phyloP scores from a whole-genome alignment of 768 basidiomycete genomes.

The Saitozyma sp. region DNA sequence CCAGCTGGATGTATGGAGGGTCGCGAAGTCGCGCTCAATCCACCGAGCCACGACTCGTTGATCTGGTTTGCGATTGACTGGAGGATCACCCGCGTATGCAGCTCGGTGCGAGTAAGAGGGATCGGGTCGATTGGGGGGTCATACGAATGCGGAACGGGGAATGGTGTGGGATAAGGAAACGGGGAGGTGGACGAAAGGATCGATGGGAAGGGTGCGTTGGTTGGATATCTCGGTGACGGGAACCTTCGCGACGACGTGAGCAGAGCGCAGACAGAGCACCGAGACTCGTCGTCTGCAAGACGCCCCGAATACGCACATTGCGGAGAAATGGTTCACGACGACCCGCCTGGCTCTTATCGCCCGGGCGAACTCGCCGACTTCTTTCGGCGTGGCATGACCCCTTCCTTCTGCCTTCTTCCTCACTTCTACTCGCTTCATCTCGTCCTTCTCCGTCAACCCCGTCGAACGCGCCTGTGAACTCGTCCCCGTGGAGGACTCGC shows the following conservation, averaged over 20 bases:
- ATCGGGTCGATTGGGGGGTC: constrained; percentile 21
- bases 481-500: constrained; percentile 2
- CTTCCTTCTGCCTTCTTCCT: constrained; percentile 39
- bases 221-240: constrained; percentile 41
- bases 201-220: constrained; percentile 39
- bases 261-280: neutral
- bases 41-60: constrained; percentile 30
- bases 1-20: too few species aligned
- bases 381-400: constrained; percentile 49
- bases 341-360: constrained; percentile 38
- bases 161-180: constrained; percentile 32
- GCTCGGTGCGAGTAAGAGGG: constrained; percentile 34
- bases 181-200: constrained; percentile 37
- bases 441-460: constrained; percentile 13
- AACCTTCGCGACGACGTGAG: constrained; percentile 28
- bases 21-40: too few species aligned
- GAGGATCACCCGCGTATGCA: constrained; percentile 45
- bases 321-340: constrained; percentile 51
- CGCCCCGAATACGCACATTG: constrained; percentile 37
- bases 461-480: constrained; percentile 1
- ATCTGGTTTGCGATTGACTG: constrained; percentile 46
- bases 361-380: constrained; percentile 45
- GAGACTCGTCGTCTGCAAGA: neutral
- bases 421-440: constrained; percentile 27
- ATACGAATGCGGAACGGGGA: constrained; percentile 6